Conservation (phyloP, 805 yeast genomes). For the Myxozyma neglecta region DNA sequence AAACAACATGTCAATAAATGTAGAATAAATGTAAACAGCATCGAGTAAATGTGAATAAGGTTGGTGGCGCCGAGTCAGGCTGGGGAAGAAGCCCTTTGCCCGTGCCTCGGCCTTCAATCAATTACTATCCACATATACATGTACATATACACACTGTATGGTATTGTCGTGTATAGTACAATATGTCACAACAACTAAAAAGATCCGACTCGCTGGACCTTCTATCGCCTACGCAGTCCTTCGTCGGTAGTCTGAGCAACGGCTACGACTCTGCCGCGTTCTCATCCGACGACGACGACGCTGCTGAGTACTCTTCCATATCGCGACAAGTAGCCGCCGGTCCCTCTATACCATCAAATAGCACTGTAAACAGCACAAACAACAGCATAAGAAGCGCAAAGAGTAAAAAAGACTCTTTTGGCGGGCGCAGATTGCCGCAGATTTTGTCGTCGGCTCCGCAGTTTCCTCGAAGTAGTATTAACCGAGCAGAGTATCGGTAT, state of each 20-base stretch:
- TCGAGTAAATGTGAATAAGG: no score
- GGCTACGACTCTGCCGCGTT: slow-evolving; percentile 20
- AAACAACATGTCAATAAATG: no score
- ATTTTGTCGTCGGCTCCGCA: slow-evolving; percentile 8
- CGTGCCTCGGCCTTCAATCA: no score
- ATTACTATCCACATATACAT: no score
- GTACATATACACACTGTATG: neutral
- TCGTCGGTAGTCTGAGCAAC: slow-evolving; percentile 19
- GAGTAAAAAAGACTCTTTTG: neutral
- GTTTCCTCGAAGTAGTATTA: slow-evolving; percentile 22
- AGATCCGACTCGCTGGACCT: slow-evolving; percentile 30
- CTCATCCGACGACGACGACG: slow-evolving; percentile 24
- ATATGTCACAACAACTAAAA: slow-evolving; percentile 4
- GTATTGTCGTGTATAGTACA: neutral
- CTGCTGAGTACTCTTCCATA: slow-evolving; percentile 15
- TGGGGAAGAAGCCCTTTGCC: no score
- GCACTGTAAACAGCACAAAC: neutral
- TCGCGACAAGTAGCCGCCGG: slow-evolving; percentile 22
- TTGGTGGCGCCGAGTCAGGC: no score
- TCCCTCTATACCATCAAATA: neutral
- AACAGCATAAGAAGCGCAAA: slow-evolving; percentile 1
- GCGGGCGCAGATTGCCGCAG: slow-evolving; percentile 16
- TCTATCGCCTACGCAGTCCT: slow-evolving; percentile 29
- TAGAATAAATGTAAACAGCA: no score
- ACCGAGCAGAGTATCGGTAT: slow-evolving; percentile 28